These are phyloP conservation scores for Priceomyces melissophilus DNA, from an alignment of 805 yeast genomes.

Conservation along the genomic window DNA sequence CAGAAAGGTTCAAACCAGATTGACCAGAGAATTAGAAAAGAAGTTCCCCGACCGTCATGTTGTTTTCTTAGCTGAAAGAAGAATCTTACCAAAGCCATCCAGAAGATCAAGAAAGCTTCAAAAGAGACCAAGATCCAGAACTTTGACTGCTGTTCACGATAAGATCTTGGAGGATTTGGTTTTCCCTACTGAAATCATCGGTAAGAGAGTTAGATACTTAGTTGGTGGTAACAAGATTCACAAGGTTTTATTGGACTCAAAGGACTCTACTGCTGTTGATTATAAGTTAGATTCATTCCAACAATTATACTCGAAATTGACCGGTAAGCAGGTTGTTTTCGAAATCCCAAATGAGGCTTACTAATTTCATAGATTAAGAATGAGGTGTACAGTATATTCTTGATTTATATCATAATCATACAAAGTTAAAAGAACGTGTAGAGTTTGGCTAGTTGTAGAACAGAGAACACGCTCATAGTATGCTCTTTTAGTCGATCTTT, in stretches of 20 bases:
- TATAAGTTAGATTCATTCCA: slow-evolving; percentile 99
- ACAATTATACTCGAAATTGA: slow-evolving; percentile 95
- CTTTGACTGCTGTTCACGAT: slow-evolving; percentile 98
- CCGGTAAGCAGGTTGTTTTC: slow-evolving; percentile 99
- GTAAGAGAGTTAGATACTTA: slow-evolving; percentile 98
- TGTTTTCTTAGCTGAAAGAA: slow-evolving; percentile 98
- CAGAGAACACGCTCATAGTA: too few relatives aligned
- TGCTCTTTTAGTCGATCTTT: slow-evolving; percentile 18
- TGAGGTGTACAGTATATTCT: not conserved
- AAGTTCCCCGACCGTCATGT: slow-evolving; percentile 99
- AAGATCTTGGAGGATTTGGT: slow-evolving; percentile 98
- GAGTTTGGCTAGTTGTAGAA: too few relatives aligned
- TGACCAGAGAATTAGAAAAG: slow-evolving; percentile 99
- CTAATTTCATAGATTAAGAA: slow-evolving; percentile 19
- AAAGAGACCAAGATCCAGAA: slow-evolving; percentile 99
- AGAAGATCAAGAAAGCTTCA: slow-evolving; percentile 91
- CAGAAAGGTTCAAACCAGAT: slow-evolving; percentile 96
- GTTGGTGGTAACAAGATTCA: slow-evolving; percentile 99
- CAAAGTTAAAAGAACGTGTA: too few relatives aligned
- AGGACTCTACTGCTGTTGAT: slow-evolving; percentile 95
- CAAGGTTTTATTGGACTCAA: slow-evolving; percentile 95
- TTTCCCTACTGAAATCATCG: slow-evolving; percentile 98
- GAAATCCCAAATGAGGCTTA: slow-evolving; percentile 66
- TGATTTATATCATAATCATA: not conserved
- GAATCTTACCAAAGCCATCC: slow-evolving; percentile 98